Percentiles rank a stretch among this genome's conserved stretches.
phyloP scores from a whole-genome alignment of 1,139 yeast species.

The Candida tunisiensis region DNA sequence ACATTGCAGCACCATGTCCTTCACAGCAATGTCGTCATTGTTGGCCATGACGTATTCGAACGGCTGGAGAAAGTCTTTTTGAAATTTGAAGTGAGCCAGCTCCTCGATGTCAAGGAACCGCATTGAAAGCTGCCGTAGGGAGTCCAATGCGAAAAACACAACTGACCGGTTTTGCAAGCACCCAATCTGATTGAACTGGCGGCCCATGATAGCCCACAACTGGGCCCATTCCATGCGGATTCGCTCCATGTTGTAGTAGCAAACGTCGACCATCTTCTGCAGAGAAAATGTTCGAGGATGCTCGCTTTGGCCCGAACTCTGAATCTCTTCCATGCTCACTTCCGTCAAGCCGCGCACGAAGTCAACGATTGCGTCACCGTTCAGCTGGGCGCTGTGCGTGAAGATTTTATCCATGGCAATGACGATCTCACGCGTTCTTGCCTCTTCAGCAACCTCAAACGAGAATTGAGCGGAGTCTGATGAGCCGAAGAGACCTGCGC shows the following conservation, averaged over 20 bases:
- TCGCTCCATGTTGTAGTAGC: constrained; percentile 94
- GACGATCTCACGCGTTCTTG: constrained; percentile 61
- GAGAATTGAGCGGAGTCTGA: constrained; percentile 14
- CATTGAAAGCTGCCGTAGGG: constrained; percentile 82
- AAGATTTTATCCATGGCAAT: constrained; percentile 80
- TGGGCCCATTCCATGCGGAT: constrained; percentile 95
- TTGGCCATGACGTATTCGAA: constrained; percentile 65
- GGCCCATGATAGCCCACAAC: constrained; percentile 88
- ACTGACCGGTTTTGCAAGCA: constrained; percentile 62
- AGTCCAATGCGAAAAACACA: constrained; percentile 83
- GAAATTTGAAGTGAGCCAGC: constrained; percentile 88
- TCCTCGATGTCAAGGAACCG: constrained; percentile 89
- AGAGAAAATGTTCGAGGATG: constrained; percentile 85
- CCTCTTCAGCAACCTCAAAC: constrained; percentile 38
- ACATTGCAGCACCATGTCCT: constrained; percentile 85
- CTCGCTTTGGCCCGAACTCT: constrained; percentile 64
- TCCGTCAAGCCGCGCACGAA: constrained; percentile 78
- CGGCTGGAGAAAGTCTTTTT: constrained; percentile 83
- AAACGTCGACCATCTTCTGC: constrained; percentile 92
- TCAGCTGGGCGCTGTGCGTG: constrained; percentile 62
- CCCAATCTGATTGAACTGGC: constrained; percentile 73
- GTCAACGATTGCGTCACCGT: constrained; percentile 71
- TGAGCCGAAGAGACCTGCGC: constrained; percentile 1
- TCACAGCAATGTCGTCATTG: constrained; percentile 53
- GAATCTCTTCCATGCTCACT: constrained; percentile 83